A percentile compares a stretch with the other conserved stretches of the same genome.
These are phyloP conservation scores for Cystobasidium onofrii DNA, from an alignment of 768 basidiomycete genomes.

Conservation along the genomic window DNA sequence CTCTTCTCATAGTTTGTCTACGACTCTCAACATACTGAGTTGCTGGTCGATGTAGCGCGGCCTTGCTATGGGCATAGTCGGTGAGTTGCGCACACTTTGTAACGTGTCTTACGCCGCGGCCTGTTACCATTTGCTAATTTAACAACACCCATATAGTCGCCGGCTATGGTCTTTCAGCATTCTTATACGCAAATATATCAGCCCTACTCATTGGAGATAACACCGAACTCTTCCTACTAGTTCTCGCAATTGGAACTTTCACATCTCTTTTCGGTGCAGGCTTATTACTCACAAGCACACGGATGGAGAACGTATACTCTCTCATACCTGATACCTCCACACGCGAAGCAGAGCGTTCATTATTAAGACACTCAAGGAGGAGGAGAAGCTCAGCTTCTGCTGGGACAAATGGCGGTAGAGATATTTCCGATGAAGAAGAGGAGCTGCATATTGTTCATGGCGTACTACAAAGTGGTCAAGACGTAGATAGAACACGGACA, in stretches of 20 bases:
- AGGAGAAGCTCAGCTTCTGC: neutral
- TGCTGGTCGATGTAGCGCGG: neutral
- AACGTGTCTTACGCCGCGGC: no score
- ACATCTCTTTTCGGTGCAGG: constrained; percentile 52
- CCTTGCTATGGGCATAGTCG: constrained; percentile 1
- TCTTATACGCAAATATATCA: constrained; percentile 72
- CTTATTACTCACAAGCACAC: neutral
- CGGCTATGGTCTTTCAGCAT: constrained; percentile 83
- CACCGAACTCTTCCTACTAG: constrained; percentile 64
- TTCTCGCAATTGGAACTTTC: constrained; percentile 69
- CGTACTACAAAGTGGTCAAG: neutral
- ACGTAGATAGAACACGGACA: neutral
- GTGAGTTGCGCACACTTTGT: neutral
- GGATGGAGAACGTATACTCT: neutral
- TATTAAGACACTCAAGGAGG: neutral
- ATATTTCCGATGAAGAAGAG: neutral
- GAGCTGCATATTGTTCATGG: neutral
- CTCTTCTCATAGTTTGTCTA: constrained; percentile 33
- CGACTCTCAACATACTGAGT: no score
- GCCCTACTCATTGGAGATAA: constrained; percentile 66
- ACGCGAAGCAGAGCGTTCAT: neutral
- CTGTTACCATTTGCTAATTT: constrained; percentile 40
- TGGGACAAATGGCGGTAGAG: neutral
- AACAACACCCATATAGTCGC: constrained; percentile 54
- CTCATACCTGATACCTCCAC: neutral